Evolutionary conservation across 768 basidiomycete genomes (phyloP).

Genomic region (Pulveroboletus ravenelii): DNA sequence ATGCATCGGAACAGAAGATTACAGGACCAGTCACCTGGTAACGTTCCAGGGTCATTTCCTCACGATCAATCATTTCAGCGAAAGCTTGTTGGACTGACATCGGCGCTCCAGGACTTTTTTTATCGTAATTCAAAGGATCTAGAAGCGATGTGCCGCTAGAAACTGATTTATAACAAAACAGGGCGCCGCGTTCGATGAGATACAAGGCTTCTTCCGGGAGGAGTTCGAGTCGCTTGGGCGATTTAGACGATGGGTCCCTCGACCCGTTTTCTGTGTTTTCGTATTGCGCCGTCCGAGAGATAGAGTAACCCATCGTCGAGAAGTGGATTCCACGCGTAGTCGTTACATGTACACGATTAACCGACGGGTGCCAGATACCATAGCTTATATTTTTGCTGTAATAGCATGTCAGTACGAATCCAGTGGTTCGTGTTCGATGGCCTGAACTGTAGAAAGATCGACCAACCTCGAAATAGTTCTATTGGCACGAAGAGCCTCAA

Average conservation of each 20-base stretch:
- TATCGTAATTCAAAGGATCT: conserved; percentile 22
- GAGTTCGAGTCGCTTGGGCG: conserved; percentile 70
- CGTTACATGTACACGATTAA: conserved; percentile 63
- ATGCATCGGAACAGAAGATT: background rate
- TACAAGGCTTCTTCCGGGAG: conserved; percentile 95
- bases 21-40: conserved; percentile 63
- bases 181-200: conserved; percentile 82
- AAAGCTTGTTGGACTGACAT: conserved; percentile 93
- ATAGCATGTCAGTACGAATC: background rate
- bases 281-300: conserved; percentile 41
- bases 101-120: conserved; percentile 54
- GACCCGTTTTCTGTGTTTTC: conserved; percentile 25
- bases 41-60: conserved; percentile 74
- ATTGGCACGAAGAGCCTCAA: conserved; percentile 68
- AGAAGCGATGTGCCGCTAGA: conserved; percentile 22
- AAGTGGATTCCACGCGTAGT: conserved; percentile 82
- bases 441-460: background rate
- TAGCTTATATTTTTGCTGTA: conserved; percentile 74
- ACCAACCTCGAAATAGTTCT: conserved; percentile 73
- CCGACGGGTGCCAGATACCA: conserved; percentile 69
- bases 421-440: background rate
- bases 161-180: conserved; percentile 75
- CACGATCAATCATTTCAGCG: conserved; percentile 75
- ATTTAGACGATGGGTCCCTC: conserved; percentile 29
- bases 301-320: conserved; percentile 74